Base-by-base conservation (phyloP, 306 rosid genomes). In the Chamaecrista fasciculata region DNA sequence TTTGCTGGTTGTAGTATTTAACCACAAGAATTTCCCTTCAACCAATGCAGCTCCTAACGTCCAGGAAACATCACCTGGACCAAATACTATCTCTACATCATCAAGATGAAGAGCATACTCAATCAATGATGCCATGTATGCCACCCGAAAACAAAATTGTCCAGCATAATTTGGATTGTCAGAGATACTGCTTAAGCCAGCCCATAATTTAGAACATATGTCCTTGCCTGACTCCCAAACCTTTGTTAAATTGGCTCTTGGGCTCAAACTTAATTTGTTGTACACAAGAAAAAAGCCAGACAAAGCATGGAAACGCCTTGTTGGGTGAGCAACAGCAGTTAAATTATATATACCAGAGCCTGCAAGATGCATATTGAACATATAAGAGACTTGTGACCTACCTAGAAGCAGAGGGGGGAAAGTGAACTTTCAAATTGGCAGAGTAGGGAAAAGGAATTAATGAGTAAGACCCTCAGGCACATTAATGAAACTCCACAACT, bases 1-100 rank as follows among this genome's bases (percentile, higher is more conserved):
- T 62, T 69, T 70, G 72, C 10, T 64, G 67, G 55, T 46, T 44
- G 73, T 23, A 42, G 56, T 33, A 68, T 80, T 72, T 39, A 64
- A 63, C 85, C 86, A 80, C 18, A 79, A 31, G 72, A 71, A 78
- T 39, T 78, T 69, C 11, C 90, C 90, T 82, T 89, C 96, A 39
- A 87, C 77, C 74, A 92, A 53, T 28, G 92, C 92, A 61, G 92
- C 97, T 74, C 97, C 96, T 77, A 89, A 62, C 39, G 97, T 92
- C 96, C 97, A 92, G 42, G 96, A 84, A 70, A 87, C 73, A 73
- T 87, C 96, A n/a, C 81, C 86, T 36, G 96, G 97, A 62, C 96
- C 97, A 76, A 89, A 92, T 36, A 77, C 59, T 24, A 87, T 83
- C 55, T 87, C 92, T 74, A 71, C 82, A 66, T 84, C 83, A 47